These are phyloP conservation scores for Irpex sp. DNA, from an alignment of 1,284 basidiomycete species.

Conservation along the genomic window DNA sequence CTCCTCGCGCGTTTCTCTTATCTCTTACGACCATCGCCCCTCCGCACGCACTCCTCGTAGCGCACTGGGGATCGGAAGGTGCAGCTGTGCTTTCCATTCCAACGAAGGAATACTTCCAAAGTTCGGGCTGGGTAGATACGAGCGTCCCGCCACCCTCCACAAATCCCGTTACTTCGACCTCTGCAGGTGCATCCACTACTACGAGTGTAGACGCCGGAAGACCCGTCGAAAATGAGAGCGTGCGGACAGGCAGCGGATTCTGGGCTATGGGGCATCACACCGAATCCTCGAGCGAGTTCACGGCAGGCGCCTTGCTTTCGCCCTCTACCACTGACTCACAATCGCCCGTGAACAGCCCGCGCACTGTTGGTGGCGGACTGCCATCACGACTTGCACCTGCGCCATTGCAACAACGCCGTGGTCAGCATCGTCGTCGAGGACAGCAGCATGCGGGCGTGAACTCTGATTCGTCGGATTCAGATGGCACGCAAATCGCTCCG, in stretches of 20 bases:
- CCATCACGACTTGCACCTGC: too few relatives aligned
- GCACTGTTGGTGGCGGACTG: slow-evolving; percentile 7
- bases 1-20: slow-evolving; percentile 71
- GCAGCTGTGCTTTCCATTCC: slow-evolving; percentile 78
- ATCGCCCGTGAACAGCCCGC: slow-evolving; percentile 5
- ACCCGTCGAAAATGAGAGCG: slow-evolving; percentile 38
- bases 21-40: slow-evolving; percentile 63
- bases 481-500: slow-evolving; percentile 47
- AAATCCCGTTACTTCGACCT: background rate
- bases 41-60: slow-evolving; percentile 72
- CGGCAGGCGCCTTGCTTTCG: slow-evolving; percentile 28
- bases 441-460: slow-evolving; percentile 41
- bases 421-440: slow-evolving; percentile 19
- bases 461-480: slow-evolving; percentile 40
- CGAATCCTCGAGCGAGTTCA: slow-evolving; percentile 54
- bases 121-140: slow-evolving; percentile 62
- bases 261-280: slow-evolving; percentile 63
- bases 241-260: slow-evolving; percentile 72
- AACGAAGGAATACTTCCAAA: slow-evolving; percentile 79
- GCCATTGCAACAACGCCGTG: too few relatives aligned
- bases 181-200: background rate
- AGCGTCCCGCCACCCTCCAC: background rate
- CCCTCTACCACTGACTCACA: slow-evolving; percentile 15
- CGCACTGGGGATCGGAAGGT: slow-evolving; percentile 72
- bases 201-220: background rate